Conservation (phyloP, 306 rosid genomes). For the Vicia villosa region DNA sequence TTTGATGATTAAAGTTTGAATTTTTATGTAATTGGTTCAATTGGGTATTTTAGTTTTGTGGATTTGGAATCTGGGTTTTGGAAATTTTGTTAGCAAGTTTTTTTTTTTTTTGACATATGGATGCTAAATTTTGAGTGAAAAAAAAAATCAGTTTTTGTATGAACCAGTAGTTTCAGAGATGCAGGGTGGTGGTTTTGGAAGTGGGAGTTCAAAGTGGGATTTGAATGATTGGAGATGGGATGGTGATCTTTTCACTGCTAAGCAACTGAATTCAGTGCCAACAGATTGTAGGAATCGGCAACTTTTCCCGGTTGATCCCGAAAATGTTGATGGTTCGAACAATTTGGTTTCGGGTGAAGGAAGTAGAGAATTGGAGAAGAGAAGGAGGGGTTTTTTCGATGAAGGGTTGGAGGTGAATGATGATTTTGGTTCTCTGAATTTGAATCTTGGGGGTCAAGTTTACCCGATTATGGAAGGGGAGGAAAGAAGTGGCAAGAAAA, state of each 20-base stretch:
- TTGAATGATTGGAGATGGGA: constrained; percentile 94
- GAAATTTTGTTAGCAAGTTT: constrained; percentile 3
- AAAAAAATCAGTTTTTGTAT: constrained; percentile 45
- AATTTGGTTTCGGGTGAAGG: constrained; percentile 59
- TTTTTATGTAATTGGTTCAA: constrained; percentile 31
- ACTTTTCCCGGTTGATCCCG: constrained; percentile 60
- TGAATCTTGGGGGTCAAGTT: constrained; percentile 72
- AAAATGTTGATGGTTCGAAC: constrained; percentile 50
- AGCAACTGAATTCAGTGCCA: constrained; percentile 56
- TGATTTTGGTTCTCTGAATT: constrained; percentile 62
- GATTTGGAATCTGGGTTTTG: constrained; percentile 46
- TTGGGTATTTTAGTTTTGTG: constrained; percentile 26
- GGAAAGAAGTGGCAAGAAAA: constrained; percentile 72
- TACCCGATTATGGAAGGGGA: constrained; percentile 68
- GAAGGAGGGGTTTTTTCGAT: constrained; percentile 52
- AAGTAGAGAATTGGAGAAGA: constrained; percentile 68
- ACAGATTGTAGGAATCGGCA: constrained; percentile 60
- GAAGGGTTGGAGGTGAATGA: constrained; percentile 56
- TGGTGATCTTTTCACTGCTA: constrained; percentile 85
- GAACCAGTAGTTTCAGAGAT: constrained; percentile 54
- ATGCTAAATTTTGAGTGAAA: constrained; percentile 65
- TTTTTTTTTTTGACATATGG: constrained; percentile 47
- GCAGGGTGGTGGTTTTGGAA: constrained; percentile 60
- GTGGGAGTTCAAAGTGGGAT: constrained; percentile 81
- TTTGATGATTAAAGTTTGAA: constrained; percentile 16